Conservation (phyloP, 352 stramenopile genomes). For the Phytophthora pluvialis region DNA sequence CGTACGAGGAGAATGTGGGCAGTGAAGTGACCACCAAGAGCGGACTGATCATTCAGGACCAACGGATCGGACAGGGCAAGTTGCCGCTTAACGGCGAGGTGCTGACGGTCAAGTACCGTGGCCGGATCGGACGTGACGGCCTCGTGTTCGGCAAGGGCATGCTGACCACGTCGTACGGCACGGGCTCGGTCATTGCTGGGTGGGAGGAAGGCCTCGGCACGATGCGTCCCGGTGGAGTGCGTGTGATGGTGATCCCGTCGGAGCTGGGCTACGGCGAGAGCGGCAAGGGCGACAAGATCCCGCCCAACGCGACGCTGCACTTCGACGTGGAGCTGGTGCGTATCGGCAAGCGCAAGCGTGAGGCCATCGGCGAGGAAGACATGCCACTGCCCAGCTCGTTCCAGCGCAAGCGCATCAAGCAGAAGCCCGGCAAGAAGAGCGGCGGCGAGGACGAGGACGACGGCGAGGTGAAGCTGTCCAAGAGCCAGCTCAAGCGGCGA, state of each 20-base stretch:
- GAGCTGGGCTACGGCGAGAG: slow-evolving; percentile 69
- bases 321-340: slow-evolving; percentile 86
- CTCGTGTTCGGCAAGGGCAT: slow-evolving; percentile 83
- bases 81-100: slow-evolving; percentile 62
- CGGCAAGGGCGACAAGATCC: slow-evolving; percentile 80
- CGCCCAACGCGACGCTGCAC: slow-evolving; percentile 73
- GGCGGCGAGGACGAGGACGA: slow-evolving; percentile 26
- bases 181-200: slow-evolving; percentile 75
- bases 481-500: slow-evolving; percentile 47
- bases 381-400: slow-evolving; percentile 75
- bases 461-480: slow-evolving; percentile 33
- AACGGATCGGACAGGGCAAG: slow-evolving; percentile 59
- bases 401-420: slow-evolving; percentile 71
- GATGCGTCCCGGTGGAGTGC: slow-evolving; percentile 69
- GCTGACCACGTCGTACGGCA: slow-evolving; percentile 69
- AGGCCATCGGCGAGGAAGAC: slow-evolving; percentile 61
- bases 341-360: slow-evolving; percentile 77
- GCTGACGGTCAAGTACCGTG: slow-evolving; percentile 78
- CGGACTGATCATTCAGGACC: slow-evolving; percentile 61
- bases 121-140: slow-evolving; percentile 60
- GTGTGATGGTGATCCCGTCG: slow-evolving; percentile 66
- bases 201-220: slow-evolving; percentile 84
- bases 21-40: slow-evolving; percentile 66
- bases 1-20: slow-evolving; percentile 61
- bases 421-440: slow-evolving; percentile 32